phyloP scores from a whole-genome alignment of 2,329 filamentous ascomycete genomes.

The Colletotrichum sidae region DNA sequence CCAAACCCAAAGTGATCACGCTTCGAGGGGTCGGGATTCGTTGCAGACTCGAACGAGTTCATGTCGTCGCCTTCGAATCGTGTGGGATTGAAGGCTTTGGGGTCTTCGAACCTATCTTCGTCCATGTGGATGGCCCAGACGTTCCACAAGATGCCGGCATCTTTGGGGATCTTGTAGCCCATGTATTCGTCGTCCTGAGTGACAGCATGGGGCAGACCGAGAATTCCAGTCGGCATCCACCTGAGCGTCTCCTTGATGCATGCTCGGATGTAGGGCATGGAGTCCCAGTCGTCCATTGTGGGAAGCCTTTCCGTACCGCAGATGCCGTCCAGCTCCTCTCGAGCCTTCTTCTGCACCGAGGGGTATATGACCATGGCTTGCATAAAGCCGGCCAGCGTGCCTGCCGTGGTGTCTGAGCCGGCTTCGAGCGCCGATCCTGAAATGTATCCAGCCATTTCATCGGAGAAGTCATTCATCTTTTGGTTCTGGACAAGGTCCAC shows the following conservation, averaged over 20 bases:
- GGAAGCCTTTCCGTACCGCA: constrained; percentile 56
- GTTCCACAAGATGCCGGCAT: constrained; percentile 39
- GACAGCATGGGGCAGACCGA: constrained; percentile 53
- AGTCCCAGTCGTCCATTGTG: constrained; percentile 52
- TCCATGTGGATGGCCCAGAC: constrained; percentile 59
- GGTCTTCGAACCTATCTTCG: constrained; percentile 52
- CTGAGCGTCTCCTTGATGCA: constrained; percentile 59
- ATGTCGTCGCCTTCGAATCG: constrained; percentile 47
- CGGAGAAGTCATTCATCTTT: constrained; percentile 41
- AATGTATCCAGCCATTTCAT: constrained; percentile 48
- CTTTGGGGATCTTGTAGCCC: constrained; percentile 35
- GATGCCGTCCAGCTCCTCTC: constrained; percentile 55
- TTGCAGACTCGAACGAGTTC: constrained; percentile 25
- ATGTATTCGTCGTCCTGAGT: constrained; percentile 39
- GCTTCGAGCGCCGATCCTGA: constrained; percentile 52
- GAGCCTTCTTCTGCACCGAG: constrained; percentile 54
- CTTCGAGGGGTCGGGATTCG: constrained; percentile 49
- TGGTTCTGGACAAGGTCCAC: constrained; percentile 41
- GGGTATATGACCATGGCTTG: constrained; percentile 59
- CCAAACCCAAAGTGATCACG: constrained; percentile 48
- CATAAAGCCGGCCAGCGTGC: constrained; percentile 55
- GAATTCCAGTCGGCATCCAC: constrained; percentile 56
- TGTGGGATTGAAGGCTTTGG: constrained; percentile 55
- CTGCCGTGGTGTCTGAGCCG: constrained; percentile 57
- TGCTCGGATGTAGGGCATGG: constrained; percentile 60